Evolutionary conservation across 2,329 filamentous ascomycete species (phyloP).

Genomic region (Dactylellina sp.): DNA sequence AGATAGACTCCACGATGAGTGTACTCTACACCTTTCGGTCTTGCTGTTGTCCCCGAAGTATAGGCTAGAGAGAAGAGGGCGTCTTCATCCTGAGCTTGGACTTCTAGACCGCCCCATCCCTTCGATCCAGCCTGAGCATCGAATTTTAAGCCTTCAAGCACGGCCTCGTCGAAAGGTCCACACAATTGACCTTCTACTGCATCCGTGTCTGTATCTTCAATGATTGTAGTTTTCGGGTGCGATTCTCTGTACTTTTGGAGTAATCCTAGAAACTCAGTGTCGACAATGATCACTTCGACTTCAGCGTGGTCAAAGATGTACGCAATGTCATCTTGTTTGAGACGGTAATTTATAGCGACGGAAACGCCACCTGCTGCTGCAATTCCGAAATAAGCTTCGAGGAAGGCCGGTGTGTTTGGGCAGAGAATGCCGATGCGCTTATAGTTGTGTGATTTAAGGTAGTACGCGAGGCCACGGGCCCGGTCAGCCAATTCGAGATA

Average conservation of each 20-base stretch:
- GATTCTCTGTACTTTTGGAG: conserved; percentile 67
- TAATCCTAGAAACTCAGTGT: conserved; percentile 80
- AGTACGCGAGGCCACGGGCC: conserved; percentile 88
- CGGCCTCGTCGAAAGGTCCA: conserved; percentile 84
- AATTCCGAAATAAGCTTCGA: conserved; percentile 90
- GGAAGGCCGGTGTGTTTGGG: conserved; percentile 93
- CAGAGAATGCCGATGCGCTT: conserved; percentile 80
- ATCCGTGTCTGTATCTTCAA: conserved; percentile 85
- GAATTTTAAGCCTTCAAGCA: conserved; percentile 80
- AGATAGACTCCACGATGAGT: conserved; percentile 90
- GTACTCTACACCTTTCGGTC: conserved; percentile 78
- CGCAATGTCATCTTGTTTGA: conserved; percentile 85
- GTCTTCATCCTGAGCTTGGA: conserved; percentile 79
- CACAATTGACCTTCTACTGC: conserved; percentile 77
- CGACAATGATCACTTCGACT: conserved; percentile 86
- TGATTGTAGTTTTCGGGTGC: conserved; percentile 49
- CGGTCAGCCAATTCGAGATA: conserved; percentile 88
- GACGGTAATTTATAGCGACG: conserved; percentile 74
- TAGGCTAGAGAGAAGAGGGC: conserved; percentile 88
- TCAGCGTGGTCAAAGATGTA: conserved; percentile 93
- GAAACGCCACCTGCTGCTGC: conserved; percentile 64
- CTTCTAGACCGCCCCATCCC: conserved; percentile 82
- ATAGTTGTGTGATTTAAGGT: conserved; percentile 77
- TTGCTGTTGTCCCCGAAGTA: conserved; percentile 84
- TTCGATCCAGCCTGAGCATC: conserved; percentile 74